These are phyloP conservation scores for Cyberlindnera amylophila DNA, from an alignment of 805 yeast species.

Conservation along the genomic window DNA sequence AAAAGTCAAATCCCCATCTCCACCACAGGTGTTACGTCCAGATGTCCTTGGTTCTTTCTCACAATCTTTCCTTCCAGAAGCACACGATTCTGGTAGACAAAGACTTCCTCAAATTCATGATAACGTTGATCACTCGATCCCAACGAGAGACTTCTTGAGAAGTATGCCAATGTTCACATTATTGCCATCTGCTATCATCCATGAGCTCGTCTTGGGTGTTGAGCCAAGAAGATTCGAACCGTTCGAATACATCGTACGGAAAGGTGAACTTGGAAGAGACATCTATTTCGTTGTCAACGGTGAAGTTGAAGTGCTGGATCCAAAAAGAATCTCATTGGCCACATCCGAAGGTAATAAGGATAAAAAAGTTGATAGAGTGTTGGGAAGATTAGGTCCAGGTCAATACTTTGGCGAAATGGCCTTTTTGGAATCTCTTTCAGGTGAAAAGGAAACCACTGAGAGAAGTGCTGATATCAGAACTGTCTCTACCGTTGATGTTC, in stretches of 20 bases:
- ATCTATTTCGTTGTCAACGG: slow-evolving; percentile 66
- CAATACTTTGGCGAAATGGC: slow-evolving; percentile 78
- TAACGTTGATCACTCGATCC: slow-evolving; percentile 50
- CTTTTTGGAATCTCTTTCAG: slow-evolving; percentile 46
- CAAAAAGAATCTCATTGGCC: slow-evolving; percentile 27
- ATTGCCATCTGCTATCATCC: slow-evolving; percentile 56
- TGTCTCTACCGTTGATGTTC: slow-evolving; percentile 53
- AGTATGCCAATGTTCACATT: slow-evolving; percentile 55
- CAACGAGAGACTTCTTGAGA: slow-evolving; percentile 54
- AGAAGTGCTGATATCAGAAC: slow-evolving; percentile 67
- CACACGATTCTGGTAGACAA: background rate
- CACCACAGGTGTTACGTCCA: slow-evolving; percentile 1
- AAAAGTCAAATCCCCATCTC: slow-evolving; percentile 11
- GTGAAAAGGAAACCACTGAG: slow-evolving; percentile 22
- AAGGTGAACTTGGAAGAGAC: slow-evolving; percentile 59
- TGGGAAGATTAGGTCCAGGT: slow-evolving; percentile 60
- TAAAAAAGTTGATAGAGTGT: slow-evolving; percentile 34
- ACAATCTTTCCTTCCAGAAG: background rate
- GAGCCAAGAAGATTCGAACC: slow-evolving; percentile 52
- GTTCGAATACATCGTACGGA: slow-evolving; percentile 55
- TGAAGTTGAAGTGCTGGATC: slow-evolving; percentile 61
- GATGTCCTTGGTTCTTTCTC: slow-evolving; percentile 2
- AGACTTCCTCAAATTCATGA: slow-evolving; percentile 28
- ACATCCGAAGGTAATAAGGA: slow-evolving; percentile 19
- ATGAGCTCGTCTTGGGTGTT: slow-evolving; percentile 59